These are phyloP conservation scores for Starmerella tilneyi DNA, from an alignment of 805 yeast species.

Conservation along the genomic window DNA sequence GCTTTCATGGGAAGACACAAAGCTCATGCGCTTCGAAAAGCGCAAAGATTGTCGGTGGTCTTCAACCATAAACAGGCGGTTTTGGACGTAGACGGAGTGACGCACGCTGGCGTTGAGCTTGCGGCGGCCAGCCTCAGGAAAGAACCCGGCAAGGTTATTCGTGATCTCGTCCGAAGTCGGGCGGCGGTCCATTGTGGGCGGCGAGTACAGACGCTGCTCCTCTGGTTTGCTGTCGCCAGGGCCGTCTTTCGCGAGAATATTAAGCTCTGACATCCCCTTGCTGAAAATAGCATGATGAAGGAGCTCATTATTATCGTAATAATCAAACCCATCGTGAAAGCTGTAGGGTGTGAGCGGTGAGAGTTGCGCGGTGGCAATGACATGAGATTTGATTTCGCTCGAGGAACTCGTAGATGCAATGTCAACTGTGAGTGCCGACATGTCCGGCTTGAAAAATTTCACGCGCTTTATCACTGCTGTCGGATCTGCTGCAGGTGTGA, in stretches of 20 bases:
- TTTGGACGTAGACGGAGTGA: neutral
- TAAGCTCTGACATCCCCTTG: conserved; percentile 9
- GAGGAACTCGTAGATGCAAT: neutral
- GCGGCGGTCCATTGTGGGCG: conserved; percentile 32
- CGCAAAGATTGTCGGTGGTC: conserved; percentile 1
- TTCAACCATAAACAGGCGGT: neutral
- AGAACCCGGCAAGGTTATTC: conserved; percentile 76
- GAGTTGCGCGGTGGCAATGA: conserved; percentile 5
- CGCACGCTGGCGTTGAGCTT: conserved; percentile 49
- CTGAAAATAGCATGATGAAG: conserved; percentile 11
- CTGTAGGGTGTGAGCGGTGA: conserved; percentile 23
- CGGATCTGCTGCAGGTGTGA: neutral
- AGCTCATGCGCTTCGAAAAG: conserved; percentile 1
- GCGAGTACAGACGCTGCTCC: neutral
- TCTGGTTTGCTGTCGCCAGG: neutral
- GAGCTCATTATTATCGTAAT: neutral
- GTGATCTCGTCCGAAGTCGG: conserved; percentile 92
- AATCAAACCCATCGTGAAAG: conserved; percentile 15
- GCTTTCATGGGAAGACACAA: conserved; percentile 32
- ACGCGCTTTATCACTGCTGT: neutral
- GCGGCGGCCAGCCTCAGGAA: conserved; percentile 64
- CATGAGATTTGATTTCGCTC: neutral
- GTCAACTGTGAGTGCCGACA: conserved; percentile 7
- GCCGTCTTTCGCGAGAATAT: neutral
- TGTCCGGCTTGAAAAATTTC: conserved; percentile 4